Evolutionary conservation across 768 basidiomycete genomes (phyloP).

Genomic region (Strobilomyces echinocephalus): DNA sequence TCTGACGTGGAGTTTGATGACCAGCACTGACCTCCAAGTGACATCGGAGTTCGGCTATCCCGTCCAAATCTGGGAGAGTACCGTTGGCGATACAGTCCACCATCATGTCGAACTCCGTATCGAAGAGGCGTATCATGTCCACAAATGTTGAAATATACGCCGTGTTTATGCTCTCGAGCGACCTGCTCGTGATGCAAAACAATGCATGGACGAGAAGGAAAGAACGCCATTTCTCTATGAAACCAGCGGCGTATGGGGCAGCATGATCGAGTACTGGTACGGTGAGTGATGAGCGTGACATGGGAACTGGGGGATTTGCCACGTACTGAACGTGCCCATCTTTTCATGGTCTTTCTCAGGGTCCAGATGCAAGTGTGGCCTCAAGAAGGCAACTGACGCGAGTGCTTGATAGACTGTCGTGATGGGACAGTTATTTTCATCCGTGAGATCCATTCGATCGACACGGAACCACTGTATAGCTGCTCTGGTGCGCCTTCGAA

Average conservation of each 20-base stretch:
- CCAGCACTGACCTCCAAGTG: background rate
- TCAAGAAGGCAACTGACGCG: background rate
- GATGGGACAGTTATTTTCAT: background rate
- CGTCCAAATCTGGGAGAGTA: background rate
- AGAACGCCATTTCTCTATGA: conserved; percentile 6
- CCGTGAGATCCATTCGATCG: background rate
- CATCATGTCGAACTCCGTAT: conserved; percentile 10
- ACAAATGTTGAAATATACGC: conserved; percentile 10
- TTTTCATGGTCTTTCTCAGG: background rate
- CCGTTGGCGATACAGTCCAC: conserved; percentile 13
- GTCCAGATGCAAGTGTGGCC: background rate
- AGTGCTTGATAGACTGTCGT: background rate
- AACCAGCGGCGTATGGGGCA: conserved; percentile 1
- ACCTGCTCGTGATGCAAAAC: conserved; percentile 1
- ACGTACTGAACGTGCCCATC: background rate
- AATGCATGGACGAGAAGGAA: background rate
- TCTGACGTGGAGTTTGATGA: background rate
- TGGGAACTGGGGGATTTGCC: background rate
- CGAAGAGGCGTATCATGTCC: conserved; percentile 10
- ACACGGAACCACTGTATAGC: background rate
- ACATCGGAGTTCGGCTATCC: background rate
- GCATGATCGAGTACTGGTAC: conserved; percentile 1
- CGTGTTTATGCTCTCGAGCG: conserved; percentile 1
- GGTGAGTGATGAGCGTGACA: too few relatives aligned
- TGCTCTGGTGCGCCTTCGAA: conserved; percentile 1